Base-by-base conservation (phyloP, 345 rosid genomes). In the Linum lewisii region DNA sequence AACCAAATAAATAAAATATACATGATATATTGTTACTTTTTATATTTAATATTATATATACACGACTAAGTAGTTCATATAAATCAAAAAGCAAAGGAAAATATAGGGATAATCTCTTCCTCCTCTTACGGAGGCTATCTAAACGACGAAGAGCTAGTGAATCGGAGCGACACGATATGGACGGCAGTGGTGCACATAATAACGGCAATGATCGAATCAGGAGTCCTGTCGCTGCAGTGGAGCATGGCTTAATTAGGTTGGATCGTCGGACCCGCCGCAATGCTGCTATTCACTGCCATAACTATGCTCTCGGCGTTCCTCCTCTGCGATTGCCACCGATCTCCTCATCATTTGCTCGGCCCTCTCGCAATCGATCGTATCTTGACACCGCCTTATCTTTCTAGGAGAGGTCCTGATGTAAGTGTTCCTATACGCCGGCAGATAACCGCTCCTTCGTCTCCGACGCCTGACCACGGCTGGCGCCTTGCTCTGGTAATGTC, bases 131-230 rank as follows among this genome's bases (percentile, higher is more conserved):
- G 38, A 6, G 38, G 38, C n/a, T n/a, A n/a, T n/a, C n/a, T n/a
- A 34, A 11, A 26, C 32, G 32, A 26, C 8, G 45, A 6, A 26
- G 32, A 2, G 6, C 6, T 26, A 26, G 45, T 38, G 2, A 15
- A 38, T 2, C 10, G 45, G 45, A 38, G 45, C 45, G 78, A 80
- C 51, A 68, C 53, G 18, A 5, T 63, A 51, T 79, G 83, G 83
- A 79, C 80, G 15, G 83, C 79, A n/a, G n/a, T n/a, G 8, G 82
- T 79, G 16, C 79, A 81, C 65, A 69, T 81, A 60, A 81, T 81
- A 53, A 78, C 85, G 7, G 82, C 69, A 19, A 79, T 81, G 19
- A 81, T 78, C 26, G 85, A 82, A 14, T 69, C 82, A 7, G 85
- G 85, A 9, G 80, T 76, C n/a, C 68, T 81, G 6, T 70, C 74